These are phyloP conservation scores for Cyberlindnera xishuangbannaensis DNA, from an alignment of 805 yeast genomes.

Conservation along the genomic window DNA sequence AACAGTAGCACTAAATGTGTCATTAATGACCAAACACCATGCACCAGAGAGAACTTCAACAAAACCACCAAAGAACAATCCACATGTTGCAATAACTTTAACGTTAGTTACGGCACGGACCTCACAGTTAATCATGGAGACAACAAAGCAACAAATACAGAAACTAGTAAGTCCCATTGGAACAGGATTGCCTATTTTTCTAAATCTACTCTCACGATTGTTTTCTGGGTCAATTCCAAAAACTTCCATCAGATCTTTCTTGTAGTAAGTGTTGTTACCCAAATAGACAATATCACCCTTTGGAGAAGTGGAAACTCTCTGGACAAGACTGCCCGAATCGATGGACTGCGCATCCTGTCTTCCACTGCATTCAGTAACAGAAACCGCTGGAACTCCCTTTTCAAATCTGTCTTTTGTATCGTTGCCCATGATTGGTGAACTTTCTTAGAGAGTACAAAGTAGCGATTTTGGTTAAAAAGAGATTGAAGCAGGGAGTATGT, in stretches of 20 bases:
- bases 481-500: too few species aligned
- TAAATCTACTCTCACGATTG: slow-evolving; percentile 38
- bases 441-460: too few species aligned
- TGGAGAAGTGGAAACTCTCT: slow-evolving; percentile 23
- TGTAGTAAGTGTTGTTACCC: slow-evolving; percentile 37
- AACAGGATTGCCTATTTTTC: slow-evolving; percentile 66
- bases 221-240: slow-evolving; percentile 54
- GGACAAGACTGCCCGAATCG: too few species aligned
- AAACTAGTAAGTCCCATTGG: slow-evolving; percentile 71
- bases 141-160: slow-evolving; percentile 50
- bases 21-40: slow-evolving; percentile 68
- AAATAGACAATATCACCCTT: slow-evolving; percentile 33
- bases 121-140: slow-evolving; percentile 55
- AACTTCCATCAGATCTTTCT: slow-evolving; percentile 53
- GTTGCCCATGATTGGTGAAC: too few species aligned
- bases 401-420: too few species aligned
- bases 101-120: slow-evolving; percentile 63
- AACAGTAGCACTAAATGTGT: slow-evolving; percentile 66
- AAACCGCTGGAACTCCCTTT: too few species aligned
- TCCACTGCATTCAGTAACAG: too few species aligned
- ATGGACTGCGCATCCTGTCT: too few species aligned
- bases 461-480: too few species aligned
- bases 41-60: slow-evolving; percentile 69
- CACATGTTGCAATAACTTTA: slow-evolving; percentile 57
- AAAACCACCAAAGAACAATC: slow-evolving; percentile 68